Evolutionary conservation across 257 asterid species (phyloP).

Genomic region (Solanum chilense): DNA sequence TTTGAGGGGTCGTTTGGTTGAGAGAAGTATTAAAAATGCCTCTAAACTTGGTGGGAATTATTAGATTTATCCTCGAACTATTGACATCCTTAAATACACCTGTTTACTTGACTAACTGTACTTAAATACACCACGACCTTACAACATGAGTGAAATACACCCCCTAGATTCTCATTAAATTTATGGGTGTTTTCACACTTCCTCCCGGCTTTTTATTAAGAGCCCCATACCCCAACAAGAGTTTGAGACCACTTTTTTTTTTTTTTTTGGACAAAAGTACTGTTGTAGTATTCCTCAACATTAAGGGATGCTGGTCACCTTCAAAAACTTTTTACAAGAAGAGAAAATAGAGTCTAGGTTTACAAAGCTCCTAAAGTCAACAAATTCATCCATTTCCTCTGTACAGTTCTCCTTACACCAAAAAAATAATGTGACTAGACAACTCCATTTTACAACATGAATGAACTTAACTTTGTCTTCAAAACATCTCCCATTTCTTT

Average conservation of each 20-base stretch:
- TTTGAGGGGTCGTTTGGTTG: not conserved
- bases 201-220: not conserved
- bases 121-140: not conserved
- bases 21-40: not conserved
- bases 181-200: not conserved
- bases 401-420: not conserved
- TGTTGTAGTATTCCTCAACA: not conserved
- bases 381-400: not conserved
- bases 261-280: not conserved
- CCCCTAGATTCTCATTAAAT: not conserved
- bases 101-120: not conserved
- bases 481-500: not conserved
- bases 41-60: not conserved
- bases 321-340: not conserved
- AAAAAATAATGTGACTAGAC: not conserved
- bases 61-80: not conserved
- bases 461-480: not conserved
- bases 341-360: not conserved
- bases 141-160: not conserved
- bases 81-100: not conserved
- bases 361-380: not conserved
- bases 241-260: not conserved
- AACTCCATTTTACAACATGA: not conserved
- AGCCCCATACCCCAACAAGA: not conserved
- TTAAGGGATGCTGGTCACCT: not conserved